These are phyloP conservation scores for Sclerotinia minor DNA, from an alignment of 2,329 filamentous ascomycete species.

Conservation along the genomic window DNA sequence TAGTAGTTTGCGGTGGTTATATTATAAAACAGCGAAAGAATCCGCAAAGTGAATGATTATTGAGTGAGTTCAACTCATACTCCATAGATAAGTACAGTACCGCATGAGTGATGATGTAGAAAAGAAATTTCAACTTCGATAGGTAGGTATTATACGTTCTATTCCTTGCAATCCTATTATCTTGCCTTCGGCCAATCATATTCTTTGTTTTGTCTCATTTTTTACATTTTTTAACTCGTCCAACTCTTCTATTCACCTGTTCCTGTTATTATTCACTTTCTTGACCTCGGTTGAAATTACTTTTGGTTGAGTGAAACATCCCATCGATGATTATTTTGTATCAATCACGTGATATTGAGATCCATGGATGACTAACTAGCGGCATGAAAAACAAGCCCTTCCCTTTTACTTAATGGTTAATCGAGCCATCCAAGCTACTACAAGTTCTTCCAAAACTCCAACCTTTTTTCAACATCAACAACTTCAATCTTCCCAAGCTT, in stretches of 20 bases:
- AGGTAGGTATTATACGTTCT: neutral
- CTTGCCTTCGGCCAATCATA: neutral
- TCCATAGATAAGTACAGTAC: neutral
- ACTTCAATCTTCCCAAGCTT: neutral
- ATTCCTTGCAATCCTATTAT: neutral
- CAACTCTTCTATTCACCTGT: no score
- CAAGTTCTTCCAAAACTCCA: neutral
- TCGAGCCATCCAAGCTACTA: constrained; percentile 10
- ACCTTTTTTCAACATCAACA: constrained; percentile 15
- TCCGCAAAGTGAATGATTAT: neutral
- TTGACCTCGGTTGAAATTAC: neutral
- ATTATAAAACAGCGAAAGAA: neutral
- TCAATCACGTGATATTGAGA: neutral
- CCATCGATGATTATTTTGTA: neutral
- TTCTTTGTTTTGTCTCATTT: neutral
- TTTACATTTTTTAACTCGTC: neutral
- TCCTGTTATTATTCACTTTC: no score
- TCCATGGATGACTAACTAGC: constrained; percentile 11
- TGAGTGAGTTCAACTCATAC: neutral
- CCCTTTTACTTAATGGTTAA: neutral
- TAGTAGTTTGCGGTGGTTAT: neutral
- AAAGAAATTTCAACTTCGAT: neutral
- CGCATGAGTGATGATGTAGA: neutral
- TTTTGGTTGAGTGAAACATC: constrained; percentile 1
- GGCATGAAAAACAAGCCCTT: constrained; percentile 7